Conservation (phyloP, 2,329 filamentous ascomycete genomes). For the Delphinella strobiligena region DNA sequence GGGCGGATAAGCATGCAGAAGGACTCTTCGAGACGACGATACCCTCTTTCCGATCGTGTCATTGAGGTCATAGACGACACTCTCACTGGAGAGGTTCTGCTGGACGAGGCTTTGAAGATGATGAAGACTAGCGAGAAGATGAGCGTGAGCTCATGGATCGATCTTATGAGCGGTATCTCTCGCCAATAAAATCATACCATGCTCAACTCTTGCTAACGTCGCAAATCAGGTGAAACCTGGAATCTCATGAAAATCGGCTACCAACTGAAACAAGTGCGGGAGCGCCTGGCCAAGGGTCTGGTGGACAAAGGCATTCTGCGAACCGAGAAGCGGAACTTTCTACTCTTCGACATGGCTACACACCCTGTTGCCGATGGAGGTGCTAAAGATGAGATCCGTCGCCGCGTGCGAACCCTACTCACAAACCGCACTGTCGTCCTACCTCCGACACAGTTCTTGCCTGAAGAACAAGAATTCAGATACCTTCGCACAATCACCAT, state of each 20-base stretch:
- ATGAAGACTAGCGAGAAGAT: constrained; percentile 99
- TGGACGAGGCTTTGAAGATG: constrained; percentile 98
- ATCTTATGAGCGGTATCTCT: constrained; percentile 82
- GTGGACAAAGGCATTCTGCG: constrained; percentile 98
- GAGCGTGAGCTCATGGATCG: constrained; percentile 98
- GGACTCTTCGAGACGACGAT: constrained; percentile 80
- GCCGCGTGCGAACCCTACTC: constrained; percentile 81
- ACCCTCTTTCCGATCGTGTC: constrained; percentile 80
- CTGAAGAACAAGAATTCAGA: constrained; percentile 87
- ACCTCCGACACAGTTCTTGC: constrained; percentile 73
- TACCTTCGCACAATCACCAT: constrained; percentile 86
- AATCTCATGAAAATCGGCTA: constrained; percentile 99
- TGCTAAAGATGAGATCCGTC: constrained; percentile 93
- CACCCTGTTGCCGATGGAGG: constrained; percentile 93
- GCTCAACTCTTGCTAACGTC: neutral
- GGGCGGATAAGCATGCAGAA: constrained; percentile 98
- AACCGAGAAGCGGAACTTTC: constrained; percentile 98
- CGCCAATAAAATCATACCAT: constrained; percentile 3
- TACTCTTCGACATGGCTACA: constrained; percentile 99
- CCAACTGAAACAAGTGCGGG: constrained; percentile 96
- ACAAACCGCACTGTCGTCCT: constrained; percentile 91
- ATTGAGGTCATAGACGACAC: constrained; percentile 98
- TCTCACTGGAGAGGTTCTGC: constrained; percentile 86
- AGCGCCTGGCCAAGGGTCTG: constrained; percentile 90
- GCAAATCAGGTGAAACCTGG: constrained; percentile 78